Evolutionary conservation across 2,329 filamentous ascomycete genomes (phyloP), one percentile per base, ranked within the genome.

Genomic region (Fusarium musae): DNA sequence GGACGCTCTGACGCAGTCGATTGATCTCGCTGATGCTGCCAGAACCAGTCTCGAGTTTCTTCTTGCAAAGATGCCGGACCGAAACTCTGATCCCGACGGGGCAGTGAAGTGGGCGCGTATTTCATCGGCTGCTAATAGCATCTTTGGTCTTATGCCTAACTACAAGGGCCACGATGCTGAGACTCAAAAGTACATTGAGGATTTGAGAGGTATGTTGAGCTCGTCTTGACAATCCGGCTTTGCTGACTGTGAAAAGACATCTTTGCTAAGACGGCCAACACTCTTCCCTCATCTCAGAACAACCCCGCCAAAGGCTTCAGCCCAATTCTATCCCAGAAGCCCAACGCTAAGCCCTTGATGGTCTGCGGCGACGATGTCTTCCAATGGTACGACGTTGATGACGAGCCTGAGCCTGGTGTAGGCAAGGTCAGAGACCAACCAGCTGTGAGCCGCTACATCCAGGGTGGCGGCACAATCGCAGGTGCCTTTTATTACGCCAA

Each of bases 11-110:
- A 67, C 63, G 0, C 43, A 67, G 21, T 67, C 65, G 9, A 61
- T 67, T 10, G 65, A 60, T 7, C 21, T 67, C 3, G 63, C 65
- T 21, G 54, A 67, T 4, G 65, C 65, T 23, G 65, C 63, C 1
- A 67, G 26, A 16, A n/a, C 28, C 5, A 60, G 52, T 10, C 63
- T 67, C 2, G 54, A 67, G 2, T 23, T 60, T 26, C 44, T 67
- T 0, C 21, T 40, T 11, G 19, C 46, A 17, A 61, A 11, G 8
- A 34, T 60, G 46, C 65, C 65, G 2, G 65, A 67, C 3, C 12
- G n/a, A 0, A 52, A 17, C 6, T 21, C 26, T 7, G 65, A 67
- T 15, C 40, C 39, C 2, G 63, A 67, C 2, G 56, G 26, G 1
- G 53, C 54, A 17, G 17, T 67, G 0, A 40, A 47, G 37, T 67